Conservation (phyloP, 495 filamentous ascomycete species). For the Apodospora peruviana region DNA sequence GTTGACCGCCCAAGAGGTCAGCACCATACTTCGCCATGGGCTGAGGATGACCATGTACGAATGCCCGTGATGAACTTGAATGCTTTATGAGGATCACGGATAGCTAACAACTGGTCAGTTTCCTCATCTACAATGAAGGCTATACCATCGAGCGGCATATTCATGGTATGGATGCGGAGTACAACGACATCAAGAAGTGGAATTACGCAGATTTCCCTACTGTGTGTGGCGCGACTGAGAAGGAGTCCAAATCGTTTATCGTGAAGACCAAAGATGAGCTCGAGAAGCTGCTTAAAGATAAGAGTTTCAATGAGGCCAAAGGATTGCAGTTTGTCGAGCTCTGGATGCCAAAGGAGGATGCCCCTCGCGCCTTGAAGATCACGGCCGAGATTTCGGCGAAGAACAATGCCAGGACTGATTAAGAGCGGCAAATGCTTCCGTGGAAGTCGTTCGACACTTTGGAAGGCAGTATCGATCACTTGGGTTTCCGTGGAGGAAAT, state of each 20-base stretch:
- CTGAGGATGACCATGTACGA: conserved; percentile 74
- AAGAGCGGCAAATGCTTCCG: too few relatives aligned
- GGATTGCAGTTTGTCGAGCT: conserved; percentile 71
- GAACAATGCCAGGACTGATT: conserved; percentile 38
- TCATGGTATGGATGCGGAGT: conserved; percentile 67
- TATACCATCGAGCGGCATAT: conserved; percentile 73
- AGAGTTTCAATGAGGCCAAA: conserved; percentile 52
- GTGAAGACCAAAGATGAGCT: conserved; percentile 68
- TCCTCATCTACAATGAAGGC: conserved; percentile 71
- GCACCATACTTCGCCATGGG: conserved; percentile 74
- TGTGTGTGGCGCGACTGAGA: conserved; percentile 58
- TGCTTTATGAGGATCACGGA: neutral
- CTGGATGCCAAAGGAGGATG: conserved; percentile 79
- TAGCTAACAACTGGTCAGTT: conserved; percentile 38
- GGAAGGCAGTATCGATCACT: too few relatives aligned
- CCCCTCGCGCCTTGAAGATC: conserved; percentile 64
- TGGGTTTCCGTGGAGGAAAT: too few relatives aligned
- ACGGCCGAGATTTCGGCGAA: conserved; percentile 65
- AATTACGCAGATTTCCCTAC: conserved; percentile 60
- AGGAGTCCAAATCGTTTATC: conserved; percentile 57
- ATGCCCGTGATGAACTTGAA: too few relatives aligned
- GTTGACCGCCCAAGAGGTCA: conserved; percentile 78
- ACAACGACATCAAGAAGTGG: conserved; percentile 80
- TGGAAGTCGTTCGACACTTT: too few relatives aligned
- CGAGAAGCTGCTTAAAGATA: conserved; percentile 58